Conservation (phyloP, 164 flowering plant species). For the Berberis vulgaris region DNA sequence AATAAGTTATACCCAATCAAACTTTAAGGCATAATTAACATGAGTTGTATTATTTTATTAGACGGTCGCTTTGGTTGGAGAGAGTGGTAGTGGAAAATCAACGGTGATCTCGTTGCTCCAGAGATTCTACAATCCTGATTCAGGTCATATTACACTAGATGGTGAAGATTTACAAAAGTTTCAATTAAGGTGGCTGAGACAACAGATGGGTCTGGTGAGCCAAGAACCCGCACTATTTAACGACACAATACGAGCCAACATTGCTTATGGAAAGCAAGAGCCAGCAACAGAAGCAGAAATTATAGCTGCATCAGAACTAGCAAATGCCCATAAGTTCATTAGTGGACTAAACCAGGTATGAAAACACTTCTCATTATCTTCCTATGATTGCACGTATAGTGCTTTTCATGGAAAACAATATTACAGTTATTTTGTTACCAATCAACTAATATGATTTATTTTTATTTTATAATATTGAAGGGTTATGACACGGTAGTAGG, state of each 20-base stretch:
- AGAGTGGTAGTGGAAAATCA: constrained; percentile 40
- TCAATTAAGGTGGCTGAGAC: constrained; percentile 34
- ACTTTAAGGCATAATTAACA: neutral
- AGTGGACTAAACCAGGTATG: constrained; percentile 32
- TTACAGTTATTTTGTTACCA: no score
- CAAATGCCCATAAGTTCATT: constrained; percentile 42
- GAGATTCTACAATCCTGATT: constrained; percentile 39
- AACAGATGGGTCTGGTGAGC: constrained; percentile 40
- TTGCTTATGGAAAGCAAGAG: constrained; percentile 37
- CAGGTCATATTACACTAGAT: constrained; percentile 31
- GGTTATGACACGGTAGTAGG: constrained; percentile 37
- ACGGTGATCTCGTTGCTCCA: constrained; percentile 33
- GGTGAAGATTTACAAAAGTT: constrained; percentile 26
- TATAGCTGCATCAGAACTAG: constrained; percentile 30
- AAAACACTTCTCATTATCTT: no score
- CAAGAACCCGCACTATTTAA: constrained; percentile 40
- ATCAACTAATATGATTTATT: neutral
- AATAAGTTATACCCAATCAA: neutral
- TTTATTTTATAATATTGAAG: neutral
- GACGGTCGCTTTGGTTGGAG: constrained; percentile 46
- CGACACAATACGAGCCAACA: constrained; percentile 38
- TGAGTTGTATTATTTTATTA: neutral
- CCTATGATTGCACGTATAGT: no score
- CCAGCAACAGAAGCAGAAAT: constrained; percentile 33
- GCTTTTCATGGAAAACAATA: no score